Base-by-base conservation (phyloP, 1,139 yeast genomes). In the Saccharomyces hybrid region DNA sequence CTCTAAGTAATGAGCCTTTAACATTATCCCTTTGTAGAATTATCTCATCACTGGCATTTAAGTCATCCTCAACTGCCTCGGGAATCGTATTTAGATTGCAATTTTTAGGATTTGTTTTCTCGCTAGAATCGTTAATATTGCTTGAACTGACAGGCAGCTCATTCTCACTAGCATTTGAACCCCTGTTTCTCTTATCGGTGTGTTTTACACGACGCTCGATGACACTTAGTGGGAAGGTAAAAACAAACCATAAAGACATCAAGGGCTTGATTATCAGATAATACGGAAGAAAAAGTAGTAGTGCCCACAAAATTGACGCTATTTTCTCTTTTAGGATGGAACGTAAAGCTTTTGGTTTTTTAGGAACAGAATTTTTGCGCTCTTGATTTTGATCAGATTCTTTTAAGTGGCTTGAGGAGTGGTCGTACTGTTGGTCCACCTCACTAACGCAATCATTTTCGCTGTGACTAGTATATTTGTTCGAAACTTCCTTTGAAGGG, bases 141-240 rank as follows among this genome's bases (percentile, higher is more conserved):
- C 48, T 49, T 54, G 59, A 25, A 57, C 57, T 16, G 5, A 47
- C 52, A 6, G 31, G 28, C n/a, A 25, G 16, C 27, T 26, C 52
- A 14, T 31, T 48, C 41, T 14, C 30, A 20, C 16, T 9, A 23
- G 30, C 46, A 34, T 47, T 38, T 26, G 34, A 34, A 20, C 34
- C 27, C 23, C 32, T 42, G 14, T 32, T 14, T 16, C 42, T 49
- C 11, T 41, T 47, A 25, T 47, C 46, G 23, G 23, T 41, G 20
- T 50, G 53, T 41, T 51, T 28, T 46, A 57, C 54, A 20, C 64
- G 64, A 20, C 65, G 63, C 55, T 74, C 77, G 13, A 79, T 61
- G 51, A 78, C 64, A 46, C 75, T 70, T 57, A 81, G 67, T 1
- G 86, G 86, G 62, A 76, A 79, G 1, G 81, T 75, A 14, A 78